Evolutionary conservation across 2,329 filamentous ascomycete genomes (phyloP).

Genomic region (Penicillium sp.): DNA sequence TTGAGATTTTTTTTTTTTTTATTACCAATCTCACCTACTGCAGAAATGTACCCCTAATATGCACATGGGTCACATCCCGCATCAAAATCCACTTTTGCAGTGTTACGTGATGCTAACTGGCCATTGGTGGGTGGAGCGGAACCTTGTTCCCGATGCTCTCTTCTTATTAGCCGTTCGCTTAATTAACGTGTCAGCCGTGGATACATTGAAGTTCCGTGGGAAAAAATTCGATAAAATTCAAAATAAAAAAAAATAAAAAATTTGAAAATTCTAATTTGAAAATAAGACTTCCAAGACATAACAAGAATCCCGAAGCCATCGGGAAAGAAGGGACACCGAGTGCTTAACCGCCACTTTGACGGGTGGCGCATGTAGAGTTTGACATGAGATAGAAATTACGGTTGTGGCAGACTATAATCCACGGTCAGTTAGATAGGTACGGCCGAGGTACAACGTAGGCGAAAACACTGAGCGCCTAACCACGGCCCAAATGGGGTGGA

Average conservation of each 20-base stretch:
- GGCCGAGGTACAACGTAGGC: not conserved
- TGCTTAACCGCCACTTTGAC: not conserved
- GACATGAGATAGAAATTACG: not conserved
- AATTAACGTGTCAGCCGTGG: conserved; percentile 1
- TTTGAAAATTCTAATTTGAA: not conserved
- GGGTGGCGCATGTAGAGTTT: not conserved
- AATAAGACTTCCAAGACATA: not conserved
- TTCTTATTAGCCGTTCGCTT: conserved; percentile 1
- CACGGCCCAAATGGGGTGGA: not conserved
- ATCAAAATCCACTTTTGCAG: not conserved
- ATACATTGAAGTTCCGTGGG: not conserved
- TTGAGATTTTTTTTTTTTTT: not conserved
- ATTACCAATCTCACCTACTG: not conserved
- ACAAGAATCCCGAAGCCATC: not conserved
- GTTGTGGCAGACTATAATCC: not conserved
- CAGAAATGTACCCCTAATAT: not conserved
- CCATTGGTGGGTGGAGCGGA: not conserved
- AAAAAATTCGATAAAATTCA: not conserved
- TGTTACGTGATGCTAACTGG: conserved; percentile 3
- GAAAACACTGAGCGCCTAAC: not conserved
- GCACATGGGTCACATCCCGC: not conserved
- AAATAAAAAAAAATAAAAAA: not conserved
- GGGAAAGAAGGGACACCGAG: not conserved
- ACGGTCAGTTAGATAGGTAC: not conserved
- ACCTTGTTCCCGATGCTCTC: not conserved